Conservation (phyloP, 139 green algal genomes). For the Coccomyxa sp. region DNA sequence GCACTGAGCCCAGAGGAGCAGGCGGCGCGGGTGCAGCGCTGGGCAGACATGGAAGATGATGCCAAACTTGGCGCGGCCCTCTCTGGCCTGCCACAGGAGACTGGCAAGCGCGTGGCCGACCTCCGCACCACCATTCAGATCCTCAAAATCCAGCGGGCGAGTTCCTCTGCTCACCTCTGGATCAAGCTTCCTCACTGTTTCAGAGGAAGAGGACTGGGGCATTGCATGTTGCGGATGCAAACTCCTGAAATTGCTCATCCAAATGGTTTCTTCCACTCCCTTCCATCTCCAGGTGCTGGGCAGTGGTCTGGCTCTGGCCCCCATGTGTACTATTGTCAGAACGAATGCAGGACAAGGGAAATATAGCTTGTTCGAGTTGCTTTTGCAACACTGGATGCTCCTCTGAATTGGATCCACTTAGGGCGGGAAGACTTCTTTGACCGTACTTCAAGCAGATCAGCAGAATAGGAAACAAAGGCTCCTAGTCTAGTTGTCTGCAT, state of each 20-base stretch:
- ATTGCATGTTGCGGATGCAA: neutral
- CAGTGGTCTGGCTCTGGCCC: too few species aligned
- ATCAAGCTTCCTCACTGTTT: neutral
- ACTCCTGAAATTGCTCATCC: neutral
- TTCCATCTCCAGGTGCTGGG: too few species aligned
- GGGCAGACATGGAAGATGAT: neutral
- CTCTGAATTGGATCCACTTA: too few species aligned
- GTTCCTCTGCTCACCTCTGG: neutral
- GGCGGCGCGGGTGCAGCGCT: neutral
- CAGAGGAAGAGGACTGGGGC: neutral
- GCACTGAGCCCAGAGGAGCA: neutral
- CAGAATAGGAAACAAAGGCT: too few species aligned
- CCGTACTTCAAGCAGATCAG: too few species aligned
- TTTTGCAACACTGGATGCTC: too few species aligned
- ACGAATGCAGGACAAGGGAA: too few species aligned
- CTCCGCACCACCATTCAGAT: constrained; percentile 1
- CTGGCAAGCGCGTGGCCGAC: constrained; percentile 6
- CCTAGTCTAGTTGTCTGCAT: too few species aligned
- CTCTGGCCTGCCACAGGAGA: constrained; percentile 5
- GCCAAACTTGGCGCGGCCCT: neutral
- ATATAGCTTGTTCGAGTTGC: too few species aligned
- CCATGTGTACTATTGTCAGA: too few species aligned
- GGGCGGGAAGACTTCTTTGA: too few species aligned
- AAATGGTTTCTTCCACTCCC: constrained; percentile 3
- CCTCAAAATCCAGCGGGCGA: constrained; percentile 27